Evolutionary conservation across 352 stramenopile species (phyloP), one percentile per base, ranked within the genome.

Genomic region (Elongisporangium prolatum): DNA sequence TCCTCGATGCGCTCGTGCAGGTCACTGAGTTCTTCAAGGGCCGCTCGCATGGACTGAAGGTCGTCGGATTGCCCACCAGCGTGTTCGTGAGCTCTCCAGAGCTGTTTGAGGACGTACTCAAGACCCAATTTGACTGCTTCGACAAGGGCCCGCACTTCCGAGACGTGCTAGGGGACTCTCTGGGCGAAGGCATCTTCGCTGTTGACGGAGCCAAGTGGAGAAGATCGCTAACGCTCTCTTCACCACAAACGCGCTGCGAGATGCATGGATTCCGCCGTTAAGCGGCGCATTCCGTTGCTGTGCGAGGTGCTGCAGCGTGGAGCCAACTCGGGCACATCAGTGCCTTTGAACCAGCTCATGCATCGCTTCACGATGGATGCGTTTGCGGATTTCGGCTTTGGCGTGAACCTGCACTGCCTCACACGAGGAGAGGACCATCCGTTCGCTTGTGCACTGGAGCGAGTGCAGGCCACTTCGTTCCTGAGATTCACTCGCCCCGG

Each of bases 151-250:
- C 69, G 21, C 71, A 56, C 16, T 81, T 75, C 48, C 56, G 54
- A 5, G 60, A 64, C 18, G 65, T 77, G n/a, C 68, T 85, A 14
- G 62, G 60, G n/a, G 70, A 91, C 49, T 71, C 93, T 1, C 54
- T 93, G 49, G 74, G 84, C 48, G 69, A 80, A 21, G 60, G 78
- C 62, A 61, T 65, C 59, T 13, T 22, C 62, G 24, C 22, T 13
- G 47, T 53, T 2, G 14, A 67, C 4, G 55, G 60, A 34, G 47
- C 58, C 11, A 65, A 57, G 14, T 64, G 59, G 47, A 57, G 54
- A 60, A 68, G 37, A 58, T 68, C 7, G 77, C 83, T 52, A 96
- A 77, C 52, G 84, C 93, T 50, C 83, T 97, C 21, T 95, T 96
- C 49, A 89, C 78, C 9, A 77, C 58, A 37, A 63, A 63, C 6